Evolutionary conservation across 176 grass and related monocot species (phyloP).

Genomic region (Hyparrhenia diplandra): DNA sequence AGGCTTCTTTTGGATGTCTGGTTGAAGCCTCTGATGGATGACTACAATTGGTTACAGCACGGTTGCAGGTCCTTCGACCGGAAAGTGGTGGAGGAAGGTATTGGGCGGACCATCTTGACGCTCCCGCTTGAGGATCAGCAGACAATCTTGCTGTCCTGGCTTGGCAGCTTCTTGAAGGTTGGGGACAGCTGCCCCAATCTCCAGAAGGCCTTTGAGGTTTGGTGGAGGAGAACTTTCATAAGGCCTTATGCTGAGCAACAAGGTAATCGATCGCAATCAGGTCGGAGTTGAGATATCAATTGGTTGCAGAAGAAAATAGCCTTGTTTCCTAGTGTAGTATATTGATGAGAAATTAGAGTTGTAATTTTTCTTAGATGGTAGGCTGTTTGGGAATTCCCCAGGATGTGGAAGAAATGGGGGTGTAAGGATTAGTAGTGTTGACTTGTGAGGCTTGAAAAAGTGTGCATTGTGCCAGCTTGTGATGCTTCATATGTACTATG

Average conservation of each 20-base stretch:
- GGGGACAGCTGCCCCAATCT: conserved; percentile 86
- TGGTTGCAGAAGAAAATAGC: background rate
- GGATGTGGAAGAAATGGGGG: background rate
- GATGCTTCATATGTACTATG: conserved; percentile 19
- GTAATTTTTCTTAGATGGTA: conserved; percentile 19
- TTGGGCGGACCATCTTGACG: conserved; percentile 74
- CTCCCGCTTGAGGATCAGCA: conserved; percentile 94
- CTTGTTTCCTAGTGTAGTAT: conserved; percentile 3
- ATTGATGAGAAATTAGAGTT: conserved; percentile 5
- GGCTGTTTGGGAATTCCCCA: conserved; percentile 1
- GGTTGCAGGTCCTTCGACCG: conserved; percentile 75
- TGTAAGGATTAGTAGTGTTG: conserved; percentile 15
- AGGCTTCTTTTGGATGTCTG: conserved; percentile 67
- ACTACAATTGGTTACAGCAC: conserved; percentile 90
- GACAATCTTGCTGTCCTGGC: conserved; percentile 74
- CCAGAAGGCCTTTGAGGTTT: conserved; percentile 94
- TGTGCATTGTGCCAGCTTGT: conserved; percentile 28
- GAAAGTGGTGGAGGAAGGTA: conserved; percentile 84
- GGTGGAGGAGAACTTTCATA: conserved; percentile 94
- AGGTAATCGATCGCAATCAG: conserved; percentile 21
- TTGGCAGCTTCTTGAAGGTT: conserved; percentile 75
- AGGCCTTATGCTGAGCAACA: conserved; percentile 63
- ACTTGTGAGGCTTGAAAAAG: conserved; percentile 29
- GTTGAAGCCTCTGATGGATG: conserved; percentile 89
- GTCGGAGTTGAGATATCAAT: conserved; percentile 21